Evolutionary conservation across 2,329 filamentous ascomycete genomes (phyloP).

Genomic region (Nannizziopsis barbatae): DNA sequence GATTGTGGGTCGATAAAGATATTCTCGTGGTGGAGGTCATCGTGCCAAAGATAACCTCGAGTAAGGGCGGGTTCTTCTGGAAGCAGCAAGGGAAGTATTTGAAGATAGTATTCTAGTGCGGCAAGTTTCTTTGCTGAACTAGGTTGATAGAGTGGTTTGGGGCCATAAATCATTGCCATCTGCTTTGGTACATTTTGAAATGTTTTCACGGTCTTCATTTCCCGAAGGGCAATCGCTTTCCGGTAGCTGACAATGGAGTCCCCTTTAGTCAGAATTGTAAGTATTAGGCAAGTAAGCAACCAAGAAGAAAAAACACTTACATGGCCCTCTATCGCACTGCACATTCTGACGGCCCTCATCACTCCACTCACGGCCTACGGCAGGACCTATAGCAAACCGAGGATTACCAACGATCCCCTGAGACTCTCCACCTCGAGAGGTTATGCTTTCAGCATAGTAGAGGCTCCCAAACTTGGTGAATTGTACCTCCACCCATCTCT

Average conservation of each 20-base stretch:
- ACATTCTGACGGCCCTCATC: conserved; percentile 25
- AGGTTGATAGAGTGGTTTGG: conserved; percentile 29
- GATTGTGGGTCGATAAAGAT: conserved; percentile 25
- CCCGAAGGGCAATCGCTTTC: conserved; percentile 25
- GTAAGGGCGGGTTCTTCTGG: conserved; percentile 9
- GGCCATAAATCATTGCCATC: conserved; percentile 27
- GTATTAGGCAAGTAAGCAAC: conserved; percentile 1
- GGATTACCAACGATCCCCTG: too few species aligned
- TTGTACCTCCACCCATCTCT: too few species aligned
- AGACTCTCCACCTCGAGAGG: too few species aligned
- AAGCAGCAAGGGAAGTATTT: conserved; percentile 5
- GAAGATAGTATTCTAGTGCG: conserved; percentile 12
- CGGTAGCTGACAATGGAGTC: conserved; percentile 23
- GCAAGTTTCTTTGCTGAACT: conserved; percentile 18
- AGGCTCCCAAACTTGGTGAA: too few species aligned
- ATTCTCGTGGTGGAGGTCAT: conserved; percentile 24
- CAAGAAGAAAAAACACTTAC: conserved; percentile 21
- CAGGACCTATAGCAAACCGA: conserved; percentile 10
- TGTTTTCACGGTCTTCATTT: conserved; percentile 23
- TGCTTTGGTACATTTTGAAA: conserved; percentile 16
- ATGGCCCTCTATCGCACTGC: conserved; percentile 28
- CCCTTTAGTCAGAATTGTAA: conserved; percentile 20
- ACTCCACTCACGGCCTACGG: conserved; percentile 23
- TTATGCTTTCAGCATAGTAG: too few species aligned
- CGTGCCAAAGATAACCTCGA: conserved; percentile 25